Percentiles rank a stretch among this genome's conserved stretches.
These are phyloP conservation scores for Mesostigma viride DNA, from an alignment of 139 green algal genomes.

Conservation along the genomic window DNA sequence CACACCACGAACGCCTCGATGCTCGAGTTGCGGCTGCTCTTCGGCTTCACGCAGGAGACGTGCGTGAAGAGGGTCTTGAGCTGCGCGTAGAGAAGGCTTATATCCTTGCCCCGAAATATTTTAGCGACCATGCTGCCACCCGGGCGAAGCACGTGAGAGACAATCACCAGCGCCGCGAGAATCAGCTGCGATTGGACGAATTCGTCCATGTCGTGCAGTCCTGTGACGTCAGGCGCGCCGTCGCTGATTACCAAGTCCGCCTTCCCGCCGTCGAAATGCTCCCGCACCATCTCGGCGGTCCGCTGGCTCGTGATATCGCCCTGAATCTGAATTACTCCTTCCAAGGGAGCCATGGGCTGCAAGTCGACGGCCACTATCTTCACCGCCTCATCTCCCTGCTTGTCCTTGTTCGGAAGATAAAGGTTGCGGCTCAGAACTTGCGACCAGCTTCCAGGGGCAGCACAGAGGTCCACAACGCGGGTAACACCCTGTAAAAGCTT, in stretches of 20 bases:
- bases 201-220: constrained; percentile 97
- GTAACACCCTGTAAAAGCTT: constrained; percentile 72
- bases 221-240: constrained; percentile 92
- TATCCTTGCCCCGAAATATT: constrained; percentile 62
- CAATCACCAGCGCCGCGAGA: constrained; percentile 62
- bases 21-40: constrained; percentile 77
- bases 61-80: constrained; percentile 76
- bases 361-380: constrained; percentile 90
- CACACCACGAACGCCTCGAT: constrained; percentile 97
- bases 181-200: constrained; percentile 91
- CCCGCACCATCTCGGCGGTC: constrained; percentile 24
- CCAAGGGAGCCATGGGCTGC: constrained; percentile 94
- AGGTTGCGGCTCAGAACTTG: constrained; percentile 79
- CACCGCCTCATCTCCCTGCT: not conserved
- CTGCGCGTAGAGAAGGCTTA: constrained; percentile 74
- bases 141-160: constrained; percentile 61
- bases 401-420: constrained; percentile 52
- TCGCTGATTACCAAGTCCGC: constrained; percentile 95
- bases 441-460: constrained; percentile 88
- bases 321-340: constrained; percentile 85
- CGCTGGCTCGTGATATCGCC: constrained; percentile 35
- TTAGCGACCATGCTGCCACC: constrained; percentile 81
- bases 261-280: constrained; percentile 65
- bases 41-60: constrained; percentile 89
- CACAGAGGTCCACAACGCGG: constrained; percentile 91